These are phyloP conservation scores for Cladobotryum protrusum DNA, from an alignment of 2,329 filamentous ascomycete genomes.

Conservation along the genomic window DNA sequence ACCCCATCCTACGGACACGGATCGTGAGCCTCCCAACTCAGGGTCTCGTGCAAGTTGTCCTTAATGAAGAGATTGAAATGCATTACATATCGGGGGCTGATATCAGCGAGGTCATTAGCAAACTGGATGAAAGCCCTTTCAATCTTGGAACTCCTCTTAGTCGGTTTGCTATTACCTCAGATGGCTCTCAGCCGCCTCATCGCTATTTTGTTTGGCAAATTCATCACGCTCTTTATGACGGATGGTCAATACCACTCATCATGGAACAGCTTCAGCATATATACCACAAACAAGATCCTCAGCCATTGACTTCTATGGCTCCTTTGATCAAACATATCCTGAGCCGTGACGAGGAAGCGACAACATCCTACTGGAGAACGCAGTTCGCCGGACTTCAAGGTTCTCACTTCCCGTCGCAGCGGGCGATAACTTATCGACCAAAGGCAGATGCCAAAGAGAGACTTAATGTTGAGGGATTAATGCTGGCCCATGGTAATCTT, in stretches of 20 bases:
- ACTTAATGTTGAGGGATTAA: too few species aligned
- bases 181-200: constrained; percentile 25
- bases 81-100: too few species aligned
- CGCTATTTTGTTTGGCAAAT: constrained; percentile 27
- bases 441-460: not conserved
- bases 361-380: not conserved
- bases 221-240: constrained; percentile 48
- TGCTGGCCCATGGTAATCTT: not conserved
- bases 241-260: constrained; percentile 36
- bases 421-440: not conserved
- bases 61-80: constrained; percentile 31
- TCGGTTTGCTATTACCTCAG: constrained; percentile 33
- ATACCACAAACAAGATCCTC: not conserved
- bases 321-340: constrained; percentile 38
- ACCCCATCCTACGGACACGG: constrained; percentile 36
- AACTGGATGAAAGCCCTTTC: constrained; percentile 24
- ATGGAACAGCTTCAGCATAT: constrained; percentile 22
- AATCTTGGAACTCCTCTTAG: constrained; percentile 34
- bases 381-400: not conserved
- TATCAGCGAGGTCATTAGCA: too few species aligned
- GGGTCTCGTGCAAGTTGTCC: constrained; percentile 38
- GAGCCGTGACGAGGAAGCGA: not conserved
- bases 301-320: constrained; percentile 26
- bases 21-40: constrained; percentile 36
- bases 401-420: constrained; percentile 1